Conservation (phyloP, 108 stramenopile species). For the Pseudonitzschia pungens region DNA sequence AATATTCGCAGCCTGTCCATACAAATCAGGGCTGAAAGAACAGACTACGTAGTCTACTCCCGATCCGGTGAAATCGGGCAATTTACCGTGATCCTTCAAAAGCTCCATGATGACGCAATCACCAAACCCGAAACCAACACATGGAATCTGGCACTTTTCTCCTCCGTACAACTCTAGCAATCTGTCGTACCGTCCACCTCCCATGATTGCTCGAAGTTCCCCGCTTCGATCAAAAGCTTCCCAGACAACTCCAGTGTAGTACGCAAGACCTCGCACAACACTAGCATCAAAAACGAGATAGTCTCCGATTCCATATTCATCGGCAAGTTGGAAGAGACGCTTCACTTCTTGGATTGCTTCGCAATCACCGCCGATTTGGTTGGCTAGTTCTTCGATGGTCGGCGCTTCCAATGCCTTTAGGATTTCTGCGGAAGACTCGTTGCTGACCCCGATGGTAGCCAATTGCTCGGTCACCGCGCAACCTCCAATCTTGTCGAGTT, state of each 20-base stretch:
- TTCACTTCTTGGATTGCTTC: constrained; percentile 81
- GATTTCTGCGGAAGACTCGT: constrained; percentile 70
- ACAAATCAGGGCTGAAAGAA: constrained; percentile 71
- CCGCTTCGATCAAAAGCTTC: constrained; percentile 96
- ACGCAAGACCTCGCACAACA: constrained; percentile 95
- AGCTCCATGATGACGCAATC: constrained; percentile 98
- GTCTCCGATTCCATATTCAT: constrained; percentile 86
- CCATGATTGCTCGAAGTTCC: constrained; percentile 93
- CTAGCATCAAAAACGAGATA: constrained; percentile 94
- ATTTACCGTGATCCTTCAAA: constrained; percentile 72
- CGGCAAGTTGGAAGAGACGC: constrained; percentile 72
- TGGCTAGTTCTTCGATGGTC: constrained; percentile 77
- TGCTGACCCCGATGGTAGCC: constrained; percentile 48
- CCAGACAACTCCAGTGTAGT: constrained; percentile 97
- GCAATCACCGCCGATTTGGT: constrained; percentile 73
- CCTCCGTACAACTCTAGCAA: constrained; percentile 93
- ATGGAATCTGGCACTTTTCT: constrained; percentile 83
- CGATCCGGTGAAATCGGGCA: constrained; percentile 72
- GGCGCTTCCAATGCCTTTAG: constrained; percentile 70
- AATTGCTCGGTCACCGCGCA: constrained; percentile 83
- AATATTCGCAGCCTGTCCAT: constrained; percentile 66
- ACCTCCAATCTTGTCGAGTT: constrained; percentile 95
- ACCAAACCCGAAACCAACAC: constrained; percentile 97
- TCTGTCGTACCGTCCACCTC: constrained; percentile 96
- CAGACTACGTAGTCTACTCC: constrained; percentile 83